These are phyloP conservation scores for Cutaneotrichosporon spelunceum DNA, from an alignment of 1,284 basidiomycete species.

Conservation along the genomic window DNA sequence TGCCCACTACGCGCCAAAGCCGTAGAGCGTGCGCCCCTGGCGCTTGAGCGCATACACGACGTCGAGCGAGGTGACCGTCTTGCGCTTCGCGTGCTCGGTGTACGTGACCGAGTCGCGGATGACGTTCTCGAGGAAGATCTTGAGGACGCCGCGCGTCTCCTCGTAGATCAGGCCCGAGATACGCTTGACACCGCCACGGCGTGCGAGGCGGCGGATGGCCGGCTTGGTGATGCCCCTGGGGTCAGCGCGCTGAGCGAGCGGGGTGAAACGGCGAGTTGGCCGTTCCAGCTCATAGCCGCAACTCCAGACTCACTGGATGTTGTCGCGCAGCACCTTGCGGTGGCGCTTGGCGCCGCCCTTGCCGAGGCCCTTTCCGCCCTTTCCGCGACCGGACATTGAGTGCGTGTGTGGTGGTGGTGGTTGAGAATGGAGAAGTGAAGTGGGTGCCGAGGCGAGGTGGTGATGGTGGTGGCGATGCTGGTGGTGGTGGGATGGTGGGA, in stretches of 20 bases:
- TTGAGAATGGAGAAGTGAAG: slow-evolving; percentile 7
- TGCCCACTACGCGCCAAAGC: slow-evolving; percentile 67
- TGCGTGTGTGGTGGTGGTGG: slow-evolving; percentile 21
- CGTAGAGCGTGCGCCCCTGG: slow-evolving; percentile 82
- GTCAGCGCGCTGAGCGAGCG: background rate
- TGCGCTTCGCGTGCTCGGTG: slow-evolving; percentile 91
- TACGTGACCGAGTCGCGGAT: slow-evolving; percentile 85
- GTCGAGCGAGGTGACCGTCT: slow-evolving; percentile 77
- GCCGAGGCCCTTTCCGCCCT: slow-evolving; percentile 74
- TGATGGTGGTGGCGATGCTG: background rate
- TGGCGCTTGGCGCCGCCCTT: slow-evolving; percentile 87
- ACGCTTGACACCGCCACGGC: slow-evolving; percentile 94
- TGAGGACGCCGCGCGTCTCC: slow-evolving; percentile 82
- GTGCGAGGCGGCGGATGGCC: slow-evolving; percentile 87
- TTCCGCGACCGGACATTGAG: slow-evolving; percentile 72
- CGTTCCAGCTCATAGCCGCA: too few relatives aligned
- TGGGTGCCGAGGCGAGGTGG: background rate
- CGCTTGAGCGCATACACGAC: slow-evolving; percentile 88
- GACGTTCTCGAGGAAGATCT: slow-evolving; percentile 66
- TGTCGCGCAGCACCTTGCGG: slow-evolving; percentile 75
- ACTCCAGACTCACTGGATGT: slow-evolving; percentile 69
- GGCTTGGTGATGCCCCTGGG: slow-evolving; percentile 72
- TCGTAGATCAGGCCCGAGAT: slow-evolving; percentile 90
- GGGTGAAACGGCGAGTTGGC: too few relatives aligned
- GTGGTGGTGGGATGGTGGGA: background rate